Base-by-base conservation (phyloP, 1,284 basidiomycete species). In the Microbotryum silenes-acaulis region DNA sequence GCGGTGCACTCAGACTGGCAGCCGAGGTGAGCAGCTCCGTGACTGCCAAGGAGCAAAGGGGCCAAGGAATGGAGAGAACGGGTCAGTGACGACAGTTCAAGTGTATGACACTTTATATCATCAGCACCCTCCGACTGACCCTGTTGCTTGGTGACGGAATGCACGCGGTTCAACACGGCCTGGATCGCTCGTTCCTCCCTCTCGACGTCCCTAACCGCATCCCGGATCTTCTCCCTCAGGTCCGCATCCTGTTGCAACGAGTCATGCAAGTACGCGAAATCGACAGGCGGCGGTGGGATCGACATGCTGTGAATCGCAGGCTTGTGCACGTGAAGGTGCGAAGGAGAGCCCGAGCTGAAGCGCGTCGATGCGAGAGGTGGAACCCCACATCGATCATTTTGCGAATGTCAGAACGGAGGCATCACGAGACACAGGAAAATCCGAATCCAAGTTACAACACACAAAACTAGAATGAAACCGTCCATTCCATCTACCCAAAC, bases 201-300 rank as follows among this genome's bases (percentile, higher is more conserved):
- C 42, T 70, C 69, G 48, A 70, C 33, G 8, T 59, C 60, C 10
- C 59, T 58, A 9, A 63, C 60, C 23, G 54, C 57, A 25, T 68
- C 67, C n/a, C 65, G 56, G 25, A 70, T 64, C 23, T 54, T 56
- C 51, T 70, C 69, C 20, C 69, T 54, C 46, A 68, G 58, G 8
- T 64, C 61, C 6, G 62, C 56, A 53, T 69, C 68, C 27, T 29
- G 37, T 44, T 63, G 57, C 45, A 69, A 64, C 31, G 54, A 57
- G 29, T 51, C 54, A 4, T 55, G 51, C 16, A 69, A 60, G 52
- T 60, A 58, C 23, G 50, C n/a, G 33, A 69, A 69, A 50, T 63
- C 62, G 52, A 63, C 59, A 5, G 51, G 37, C 16, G 37, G 37
- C 12, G 37, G 14, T 42, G 37, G 37, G 16, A 42, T 14, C 37